phyloP scores from a whole-genome alignment of 306 rosid species.

The Vachellia pachyceras region DNA sequence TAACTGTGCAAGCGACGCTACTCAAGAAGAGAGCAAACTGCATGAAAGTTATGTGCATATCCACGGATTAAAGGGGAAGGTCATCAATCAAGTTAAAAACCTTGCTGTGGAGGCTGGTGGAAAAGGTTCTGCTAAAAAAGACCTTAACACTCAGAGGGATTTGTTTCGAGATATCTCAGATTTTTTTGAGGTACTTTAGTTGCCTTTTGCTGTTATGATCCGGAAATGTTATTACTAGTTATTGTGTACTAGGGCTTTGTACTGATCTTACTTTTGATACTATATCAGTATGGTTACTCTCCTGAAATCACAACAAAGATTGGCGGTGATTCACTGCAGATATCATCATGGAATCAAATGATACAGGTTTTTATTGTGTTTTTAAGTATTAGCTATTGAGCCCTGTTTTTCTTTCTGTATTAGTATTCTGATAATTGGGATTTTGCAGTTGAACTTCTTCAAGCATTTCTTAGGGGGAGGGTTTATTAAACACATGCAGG shows the following conservation, averaged over 20 bases:
- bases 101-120: conserved; percentile 86
- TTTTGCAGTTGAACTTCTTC: conserved; percentile 69
- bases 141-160: conserved; percentile 73
- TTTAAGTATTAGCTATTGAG: background rate
- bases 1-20: conserved; percentile 41
- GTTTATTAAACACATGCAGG: conserved; percentile 88
- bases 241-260: background rate
- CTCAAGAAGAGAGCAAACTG: conserved; percentile 51
- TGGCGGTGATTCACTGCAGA: conserved; percentile 69
- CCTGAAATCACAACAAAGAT: conserved; percentile 75
- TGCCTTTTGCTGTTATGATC: background rate
- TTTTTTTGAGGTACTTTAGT: conserved; percentile 62
- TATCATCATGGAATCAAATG: conserved; percentile 69
- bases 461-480: conserved; percentile 85
- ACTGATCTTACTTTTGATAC: conserved; percentile 31
- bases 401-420: background rate
- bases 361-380: conserved; percentile 60
- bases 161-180: conserved; percentile 67
- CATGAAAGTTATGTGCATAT: conserved; percentile 54
- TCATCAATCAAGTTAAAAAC: conserved; percentile 65
- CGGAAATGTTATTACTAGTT: background rate
- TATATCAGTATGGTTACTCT: conserved; percentile 62
- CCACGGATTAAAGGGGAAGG: conserved; percentile 70
- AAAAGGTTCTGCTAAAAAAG: conserved; percentile 78
- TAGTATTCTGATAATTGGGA: conserved; percentile 9